Evolutionary conservation across 1,284 basidiomycete species (phyloP).

Genomic region (Porogramme epimiltina): DNA sequence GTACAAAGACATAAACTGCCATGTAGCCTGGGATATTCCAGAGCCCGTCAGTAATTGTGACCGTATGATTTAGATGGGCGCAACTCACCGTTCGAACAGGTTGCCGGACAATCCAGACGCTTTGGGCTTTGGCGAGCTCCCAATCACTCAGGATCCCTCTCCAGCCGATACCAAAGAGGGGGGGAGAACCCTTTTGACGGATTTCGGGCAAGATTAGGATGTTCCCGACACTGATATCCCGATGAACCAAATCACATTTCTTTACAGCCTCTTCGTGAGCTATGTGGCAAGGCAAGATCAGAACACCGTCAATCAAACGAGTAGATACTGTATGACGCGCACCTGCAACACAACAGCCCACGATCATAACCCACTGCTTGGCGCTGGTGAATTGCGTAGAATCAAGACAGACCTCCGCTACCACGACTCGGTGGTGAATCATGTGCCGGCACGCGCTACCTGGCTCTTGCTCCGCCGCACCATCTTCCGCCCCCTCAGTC

Average conservation of each 20-base stretch:
- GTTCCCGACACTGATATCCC: slow-evolving; percentile 16
- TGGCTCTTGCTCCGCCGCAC: no score
- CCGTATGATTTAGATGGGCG: background rate
- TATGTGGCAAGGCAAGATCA: background rate
- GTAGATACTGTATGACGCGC: background rate
- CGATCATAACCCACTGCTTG: background rate
- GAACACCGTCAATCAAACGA: background rate
- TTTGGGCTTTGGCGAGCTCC: slow-evolving; percentile 5
- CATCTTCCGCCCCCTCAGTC: no score
- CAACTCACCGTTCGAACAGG: background rate
- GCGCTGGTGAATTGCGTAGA: background rate
- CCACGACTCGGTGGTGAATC: slow-evolving; percentile 11
- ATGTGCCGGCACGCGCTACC: background rate
- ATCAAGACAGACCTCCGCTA: slow-evolving; percentile 8
- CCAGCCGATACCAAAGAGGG: background rate
- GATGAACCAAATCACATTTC: slow-evolving; percentile 1
- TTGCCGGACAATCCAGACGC: background rate
- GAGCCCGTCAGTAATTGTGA: no score
- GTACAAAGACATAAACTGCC: slow-evolving; percentile 2
- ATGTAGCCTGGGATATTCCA: background rate
- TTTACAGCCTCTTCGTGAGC: background rate
- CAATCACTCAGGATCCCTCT: slow-evolving; percentile 12
- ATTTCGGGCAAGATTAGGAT: background rate
- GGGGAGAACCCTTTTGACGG: no score
- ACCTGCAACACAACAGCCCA: background rate